These are phyloP conservation scores for Coemansia pectinata DNA, from an alignment of 192 early-diverging fungal species.

Conservation along the genomic window DNA sequence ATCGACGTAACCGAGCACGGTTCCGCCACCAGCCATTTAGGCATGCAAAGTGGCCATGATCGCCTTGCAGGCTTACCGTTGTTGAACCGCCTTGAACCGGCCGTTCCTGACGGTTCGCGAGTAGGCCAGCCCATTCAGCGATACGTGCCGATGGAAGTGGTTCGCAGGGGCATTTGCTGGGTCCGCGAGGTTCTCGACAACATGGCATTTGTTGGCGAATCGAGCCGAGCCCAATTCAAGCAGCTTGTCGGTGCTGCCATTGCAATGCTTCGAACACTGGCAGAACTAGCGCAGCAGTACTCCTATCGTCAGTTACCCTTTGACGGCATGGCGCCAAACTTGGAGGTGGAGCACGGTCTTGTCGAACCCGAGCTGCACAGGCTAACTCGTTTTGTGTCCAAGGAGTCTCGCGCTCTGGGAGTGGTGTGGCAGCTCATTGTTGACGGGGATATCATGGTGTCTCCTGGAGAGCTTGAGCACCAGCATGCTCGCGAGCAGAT, in stretches of 20 bases:
- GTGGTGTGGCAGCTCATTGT: slow-evolving; percentile 46
- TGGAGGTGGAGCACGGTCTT: background rate
- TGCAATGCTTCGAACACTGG: slow-evolving; percentile 24
- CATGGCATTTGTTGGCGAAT: slow-evolving; percentile 29
- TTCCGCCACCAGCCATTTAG: background rate
- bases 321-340: background rate
- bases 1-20: slow-evolving; percentile 34
- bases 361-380: slow-evolving; percentile 14
- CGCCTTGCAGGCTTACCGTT: background rate
- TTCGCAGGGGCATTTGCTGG: slow-evolving; percentile 40
- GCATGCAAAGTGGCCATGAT: background rate
- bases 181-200: slow-evolving; percentile 41
- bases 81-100: background rate
- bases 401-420: slow-evolving; percentile 21
- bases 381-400: slow-evolving; percentile 15
- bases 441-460: slow-evolving; percentile 48
- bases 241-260: slow-evolving; percentile 13
- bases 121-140: background rate
- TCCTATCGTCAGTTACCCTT: background rate
- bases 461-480: slow-evolving; percentile 48
- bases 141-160: slow-evolving; percentile 38
- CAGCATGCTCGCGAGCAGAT: slow-evolving; percentile 24
- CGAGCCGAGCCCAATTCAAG: slow-evolving; percentile 27
- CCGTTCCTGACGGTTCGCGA: background rate
- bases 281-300: slow-evolving; percentile 8